A percentile compares a stretch with the other conserved stretches of the same genome.
Conservation (phyloP, 2,329 filamentous ascomycete genomes). For the Fusarium kyushuense region DNA sequence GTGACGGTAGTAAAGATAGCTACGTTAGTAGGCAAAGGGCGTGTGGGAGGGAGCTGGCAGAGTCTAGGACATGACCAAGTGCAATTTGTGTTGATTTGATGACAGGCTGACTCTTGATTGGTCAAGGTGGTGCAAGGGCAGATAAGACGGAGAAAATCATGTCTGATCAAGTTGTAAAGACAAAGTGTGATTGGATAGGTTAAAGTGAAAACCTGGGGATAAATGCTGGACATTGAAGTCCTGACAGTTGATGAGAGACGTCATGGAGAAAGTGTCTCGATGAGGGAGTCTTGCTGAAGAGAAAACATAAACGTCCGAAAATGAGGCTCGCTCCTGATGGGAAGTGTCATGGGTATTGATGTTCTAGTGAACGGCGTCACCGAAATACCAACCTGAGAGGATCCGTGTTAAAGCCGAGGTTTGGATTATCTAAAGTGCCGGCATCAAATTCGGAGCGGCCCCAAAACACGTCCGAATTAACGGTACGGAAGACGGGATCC, state of each 20-base stretch:
- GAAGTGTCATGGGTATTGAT: neutral
- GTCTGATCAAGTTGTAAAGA: conserved; percentile 33
- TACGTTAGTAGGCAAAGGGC: conserved; percentile 1
- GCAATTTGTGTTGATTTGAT: conserved; percentile 42
- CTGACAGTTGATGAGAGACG: conserved; percentile 5
- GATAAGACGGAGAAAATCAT: conserved; percentile 42
- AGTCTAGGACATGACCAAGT: conserved; percentile 40
- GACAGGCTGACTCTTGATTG: conserved; percentile 35
- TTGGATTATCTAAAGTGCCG: conserved; percentile 16
- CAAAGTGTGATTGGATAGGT: conserved; percentile 24
- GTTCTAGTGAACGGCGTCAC: conserved; percentile 7
- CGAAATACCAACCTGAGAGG: conserved; percentile 12
- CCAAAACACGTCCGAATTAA: conserved; percentile 28
- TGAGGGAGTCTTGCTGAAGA: neutral
- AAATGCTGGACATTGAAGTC: conserved; percentile 16
- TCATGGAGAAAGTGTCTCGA: conserved; percentile 4
- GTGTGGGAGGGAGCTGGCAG: conserved; percentile 16
- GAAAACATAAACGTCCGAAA: neutral
- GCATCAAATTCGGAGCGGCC: conserved; percentile 16
- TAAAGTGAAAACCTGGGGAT: conserved; percentile 38
- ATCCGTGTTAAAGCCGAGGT: conserved; percentile 6
- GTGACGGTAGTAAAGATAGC: conserved; percentile 38
- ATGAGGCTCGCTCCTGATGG: conserved; percentile 1
- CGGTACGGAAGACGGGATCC: conserved; percentile 35
- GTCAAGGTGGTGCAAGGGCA: conserved; percentile 16